phyloP scores from a whole-genome alignment of 768 basidiomycete species.

The Kondoa subrosea region DNA sequence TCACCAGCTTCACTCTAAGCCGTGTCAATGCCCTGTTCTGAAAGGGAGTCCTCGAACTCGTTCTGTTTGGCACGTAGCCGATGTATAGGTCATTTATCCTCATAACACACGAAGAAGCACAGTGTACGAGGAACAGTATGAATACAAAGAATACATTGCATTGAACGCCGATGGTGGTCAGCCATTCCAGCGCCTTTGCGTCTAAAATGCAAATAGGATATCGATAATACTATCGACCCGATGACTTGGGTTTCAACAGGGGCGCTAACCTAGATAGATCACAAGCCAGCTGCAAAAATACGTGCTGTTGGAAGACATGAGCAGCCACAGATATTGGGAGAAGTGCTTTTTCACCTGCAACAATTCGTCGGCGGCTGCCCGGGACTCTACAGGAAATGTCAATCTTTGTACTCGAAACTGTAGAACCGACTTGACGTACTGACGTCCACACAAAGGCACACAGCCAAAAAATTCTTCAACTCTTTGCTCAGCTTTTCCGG shows the following conservation, averaged over 20 bases:
- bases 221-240: background rate
- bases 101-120: no score
- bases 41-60: no score
- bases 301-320: slow-evolving; percentile 47
- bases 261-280: slow-evolving; percentile 65
- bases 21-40: no score
- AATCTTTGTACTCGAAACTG: slow-evolving; percentile 22
- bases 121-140: no score
- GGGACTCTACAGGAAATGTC: slow-evolving; percentile 37
- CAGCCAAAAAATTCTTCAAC: slow-evolving; percentile 87
- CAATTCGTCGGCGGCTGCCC: slow-evolving; percentile 71
- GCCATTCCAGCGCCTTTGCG: no score
- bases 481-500: slow-evolving; percentile 81
- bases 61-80: no score
- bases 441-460: slow-evolving; percentile 96
- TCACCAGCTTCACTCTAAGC: no score
- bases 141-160: no score
- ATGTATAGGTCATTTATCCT: no score
- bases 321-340: slow-evolving; percentile 7
- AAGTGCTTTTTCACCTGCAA: slow-evolving; percentile 47
- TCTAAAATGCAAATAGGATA: no score
- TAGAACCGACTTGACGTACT: slow-evolving; percentile 6
- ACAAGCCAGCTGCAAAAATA: slow-evolving; percentile 82
- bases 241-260: slow-evolving; percentile 37
- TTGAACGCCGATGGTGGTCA: no score